Conservation (phyloP, 306 rosid genomes). For the Trichosanthes cucumerina region DNA sequence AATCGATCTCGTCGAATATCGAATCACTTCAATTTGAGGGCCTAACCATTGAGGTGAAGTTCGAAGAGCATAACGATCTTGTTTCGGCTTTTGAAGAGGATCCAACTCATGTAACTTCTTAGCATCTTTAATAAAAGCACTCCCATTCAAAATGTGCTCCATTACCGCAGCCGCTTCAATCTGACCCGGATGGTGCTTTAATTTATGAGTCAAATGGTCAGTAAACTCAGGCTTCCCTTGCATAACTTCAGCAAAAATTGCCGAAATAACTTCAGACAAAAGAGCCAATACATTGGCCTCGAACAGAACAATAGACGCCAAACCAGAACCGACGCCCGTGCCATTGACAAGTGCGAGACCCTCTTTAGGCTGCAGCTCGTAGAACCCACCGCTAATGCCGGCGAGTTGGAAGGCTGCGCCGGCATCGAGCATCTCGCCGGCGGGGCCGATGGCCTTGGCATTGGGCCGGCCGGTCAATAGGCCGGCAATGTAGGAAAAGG, state of each 20-base stretch:
- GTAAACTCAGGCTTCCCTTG: conserved; percentile 5
- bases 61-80: conserved; percentile 42
- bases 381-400: conserved; percentile 12
- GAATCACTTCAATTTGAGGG: conserved; percentile 37
- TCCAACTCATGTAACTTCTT: conserved; percentile 1
- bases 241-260: conserved; percentile 33
- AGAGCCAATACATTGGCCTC: conserved; percentile 15
- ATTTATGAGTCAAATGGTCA: conserved; percentile 19
- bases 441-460: conserved; percentile 25
- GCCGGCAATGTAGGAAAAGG: conserved; percentile 32
- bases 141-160: conserved; percentile 35
- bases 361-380: conserved; percentile 20
- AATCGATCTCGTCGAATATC: conserved; percentile 26
- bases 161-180: conserved; percentile 16
- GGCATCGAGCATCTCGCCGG: conserved; percentile 22
- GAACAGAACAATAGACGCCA: not conserved
- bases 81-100: conserved; percentile 8
- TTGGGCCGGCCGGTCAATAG: conserved; percentile 31
- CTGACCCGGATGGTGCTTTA: conserved; percentile 40
- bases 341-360: conserved; percentile 34
- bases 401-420: conserved; percentile 21
- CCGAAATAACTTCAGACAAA: conserved; percentile 26
- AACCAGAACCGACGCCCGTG: conserved; percentile 36
- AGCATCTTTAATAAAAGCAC: conserved; percentile 27
- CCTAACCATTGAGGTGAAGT: conserved; percentile 47